These are phyloP conservation scores for Tetracentron sinense DNA, from an alignment of 164 flowering plant genomes.

Conservation along the genomic window DNA sequence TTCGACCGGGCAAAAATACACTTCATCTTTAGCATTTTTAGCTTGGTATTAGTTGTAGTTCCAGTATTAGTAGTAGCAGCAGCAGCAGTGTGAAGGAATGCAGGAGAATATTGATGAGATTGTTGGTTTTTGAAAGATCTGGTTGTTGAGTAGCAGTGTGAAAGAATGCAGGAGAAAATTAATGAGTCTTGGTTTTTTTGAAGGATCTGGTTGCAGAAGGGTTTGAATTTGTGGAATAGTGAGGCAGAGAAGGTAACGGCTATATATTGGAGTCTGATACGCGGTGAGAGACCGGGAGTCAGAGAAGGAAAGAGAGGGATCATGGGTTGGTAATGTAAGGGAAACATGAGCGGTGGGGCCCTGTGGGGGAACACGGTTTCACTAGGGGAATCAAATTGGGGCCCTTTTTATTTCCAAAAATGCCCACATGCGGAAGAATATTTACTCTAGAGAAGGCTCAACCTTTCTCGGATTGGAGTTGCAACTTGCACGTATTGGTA, in stretches of 20 bases:
- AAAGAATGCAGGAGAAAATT: too few species aligned
- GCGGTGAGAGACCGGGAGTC: conserved; percentile 8
- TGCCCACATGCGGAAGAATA: conserved; percentile 1
- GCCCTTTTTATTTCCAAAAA: conserved; percentile 10
- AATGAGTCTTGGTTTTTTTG: too few species aligned
- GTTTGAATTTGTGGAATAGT: neutral
- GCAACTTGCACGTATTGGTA: too few species aligned
- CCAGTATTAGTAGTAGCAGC: neutral
- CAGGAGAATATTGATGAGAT: neutral
- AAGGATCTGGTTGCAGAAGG: neutral
- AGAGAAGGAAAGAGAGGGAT: conserved; percentile 3
- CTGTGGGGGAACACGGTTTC: conserved; percentile 16
- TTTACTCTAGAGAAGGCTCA: neutral
- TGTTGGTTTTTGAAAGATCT: neutral
- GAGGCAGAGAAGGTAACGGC: conserved; percentile 4
- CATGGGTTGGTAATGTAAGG: too few species aligned
- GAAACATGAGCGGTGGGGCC: conserved; percentile 5
- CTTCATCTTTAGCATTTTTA: conserved; percentile 36
- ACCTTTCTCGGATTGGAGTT: neutral
- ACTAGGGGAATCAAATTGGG: conserved; percentile 17
- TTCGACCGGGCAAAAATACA: conserved; percentile 29
- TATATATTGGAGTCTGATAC: conserved; percentile 1
- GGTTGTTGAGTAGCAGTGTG: too few species aligned
- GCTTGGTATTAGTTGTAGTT: neutral
- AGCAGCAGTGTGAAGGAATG: too few species aligned